Evolutionary conservation across 495 filamentous ascomycete species (phyloP).

Genomic region (Tuber indicum): DNA sequence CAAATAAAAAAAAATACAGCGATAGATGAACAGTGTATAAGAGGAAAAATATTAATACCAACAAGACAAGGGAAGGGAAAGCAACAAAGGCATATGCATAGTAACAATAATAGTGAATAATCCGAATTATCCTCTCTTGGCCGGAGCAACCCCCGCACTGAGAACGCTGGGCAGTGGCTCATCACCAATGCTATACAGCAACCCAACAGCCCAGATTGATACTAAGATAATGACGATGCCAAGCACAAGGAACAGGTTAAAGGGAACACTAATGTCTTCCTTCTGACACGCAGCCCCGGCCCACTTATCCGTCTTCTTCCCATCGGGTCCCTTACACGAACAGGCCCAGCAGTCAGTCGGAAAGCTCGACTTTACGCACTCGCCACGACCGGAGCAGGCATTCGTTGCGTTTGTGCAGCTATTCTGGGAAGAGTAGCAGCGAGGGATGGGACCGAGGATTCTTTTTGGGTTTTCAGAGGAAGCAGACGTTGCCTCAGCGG

Average conservation of each 20-base stretch:
- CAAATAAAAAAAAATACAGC: not conserved
- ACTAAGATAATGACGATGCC: slow-evolving; percentile 57
- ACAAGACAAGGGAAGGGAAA: slow-evolving; percentile 14
- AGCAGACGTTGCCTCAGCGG: slow-evolving; percentile 8
- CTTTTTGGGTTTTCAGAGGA: slow-evolving; percentile 12
- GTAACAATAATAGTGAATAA: slow-evolving; percentile 20
- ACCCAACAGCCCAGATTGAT: slow-evolving; percentile 59
- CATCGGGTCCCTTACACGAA: slow-evolving; percentile 54
- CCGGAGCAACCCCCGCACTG: slow-evolving; percentile 69
- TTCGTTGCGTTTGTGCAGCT: slow-evolving; percentile 58
- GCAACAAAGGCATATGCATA: slow-evolving; percentile 11
- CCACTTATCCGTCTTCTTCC: slow-evolving; percentile 55
- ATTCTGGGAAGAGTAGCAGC: slow-evolving; percentile 60
- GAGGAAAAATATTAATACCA: not conserved
- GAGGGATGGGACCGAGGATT: slow-evolving; percentile 41
- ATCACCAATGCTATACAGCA: slow-evolving; percentile 72
- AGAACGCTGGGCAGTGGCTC: slow-evolving; percentile 78
- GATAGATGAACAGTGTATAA: not conserved
- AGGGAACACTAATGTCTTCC: slow-evolving; percentile 76
- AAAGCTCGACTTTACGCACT: slow-evolving; percentile 50
- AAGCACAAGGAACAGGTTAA: slow-evolving; percentile 74
- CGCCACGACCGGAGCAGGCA: slow-evolving; percentile 70
- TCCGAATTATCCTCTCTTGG: slow-evolving; percentile 41
- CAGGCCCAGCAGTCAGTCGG: slow-evolving; percentile 65
- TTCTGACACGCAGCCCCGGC: slow-evolving; percentile 86